phyloP scores from a whole-genome alignment of 73 alveolate species.

The Paramecium sonneborni region DNA sequence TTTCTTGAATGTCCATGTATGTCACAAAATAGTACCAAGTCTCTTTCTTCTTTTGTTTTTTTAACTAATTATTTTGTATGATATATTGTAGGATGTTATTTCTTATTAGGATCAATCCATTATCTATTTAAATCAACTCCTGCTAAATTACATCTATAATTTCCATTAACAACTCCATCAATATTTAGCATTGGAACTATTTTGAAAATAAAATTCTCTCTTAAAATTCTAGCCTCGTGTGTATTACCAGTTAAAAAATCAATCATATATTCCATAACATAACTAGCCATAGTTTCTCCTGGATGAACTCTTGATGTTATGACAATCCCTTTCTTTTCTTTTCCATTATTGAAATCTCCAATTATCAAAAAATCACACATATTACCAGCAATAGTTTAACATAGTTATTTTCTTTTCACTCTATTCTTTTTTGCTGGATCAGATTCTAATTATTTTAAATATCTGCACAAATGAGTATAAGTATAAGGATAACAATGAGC shows the following conservation, averaged over 20 bases:
- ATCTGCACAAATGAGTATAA: conserved; percentile 91
- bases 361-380: conserved; percentile 69
- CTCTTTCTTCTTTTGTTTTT: conserved; percentile 93
- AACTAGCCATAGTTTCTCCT: conserved; percentile 97
- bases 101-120: conserved; percentile 98
- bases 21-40: conserved; percentile 96
- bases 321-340: conserved; percentile 78
- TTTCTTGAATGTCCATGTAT: conserved; percentile 99
- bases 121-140: conserved; percentile 99
- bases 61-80: conserved; percentile 89
- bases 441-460: conserved; percentile 85
- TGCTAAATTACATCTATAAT: conserved; percentile 94
- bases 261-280: conserved; percentile 94
- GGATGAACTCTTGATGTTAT: conserved; percentile 98
- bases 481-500: conserved; percentile 99
- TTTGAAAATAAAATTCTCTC: conserved; percentile 94
- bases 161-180: conserved; percentile 99
- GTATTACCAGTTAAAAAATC: conserved; percentile 91
- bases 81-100: conserved; percentile 95
- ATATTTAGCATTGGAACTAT: conserved; percentile 99
- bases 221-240: conserved; percentile 83
- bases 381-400: conserved; percentile 72
- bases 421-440: conserved; percentile 83
- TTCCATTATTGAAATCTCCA: conserved; percentile 67
- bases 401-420: conserved; percentile 69